Evolutionary conservation across 2,329 filamentous ascomycete genomes (phyloP), one percentile per base, ranked within the genome.

Genomic region (Colletotrichum navitas): DNA sequence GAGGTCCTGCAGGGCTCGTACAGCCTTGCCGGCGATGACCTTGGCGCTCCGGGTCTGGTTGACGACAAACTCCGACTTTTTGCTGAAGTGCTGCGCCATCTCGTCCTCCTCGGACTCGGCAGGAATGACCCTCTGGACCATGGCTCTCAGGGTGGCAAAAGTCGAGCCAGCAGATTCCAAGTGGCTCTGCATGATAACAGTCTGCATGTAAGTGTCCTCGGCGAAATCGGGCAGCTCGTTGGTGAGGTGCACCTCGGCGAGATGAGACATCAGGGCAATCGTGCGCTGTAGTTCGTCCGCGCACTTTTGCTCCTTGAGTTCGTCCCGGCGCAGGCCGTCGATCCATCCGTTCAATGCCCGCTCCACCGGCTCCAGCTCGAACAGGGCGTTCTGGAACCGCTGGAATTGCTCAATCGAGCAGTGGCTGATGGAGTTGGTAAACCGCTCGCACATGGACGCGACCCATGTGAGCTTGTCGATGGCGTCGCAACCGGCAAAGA

Each of bases 351-450:
- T 97, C 61, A 98, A 83, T 0, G 93, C 93, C 68, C 94, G 89
- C 82, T 99, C 96, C 14, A 98, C 94, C 0, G 95, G 94, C 79
- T 97, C 94, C 62, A 98, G 85, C 80, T 98, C 96, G 76, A 94
- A 93, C 69, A 96, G 82, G 2, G 94, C 93, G 52, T 92, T 91
- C 76, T 94, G 92, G 75, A 94, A 96, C 74, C 86, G 90, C 56
- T 88, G 87, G 79, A 98, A 98, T 70, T 94, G 89, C 59, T 93
- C 90, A 1, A 93, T 85, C 2, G 92, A 91, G 81, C 94, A 97
- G 75, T 90, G 90, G 75, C 88, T 91, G 76, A 98, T 94, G 72
- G 93, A 91, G 72, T 90, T 92, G 79, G 93, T 90, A 76, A 98
- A 96, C 47, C 94, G 92, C 74, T 93, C 90, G 77, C 94, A 97